Evolutionary conservation across 2,329 filamentous ascomycete species (phyloP).

Genomic region (Fusarium chuoi): DNA sequence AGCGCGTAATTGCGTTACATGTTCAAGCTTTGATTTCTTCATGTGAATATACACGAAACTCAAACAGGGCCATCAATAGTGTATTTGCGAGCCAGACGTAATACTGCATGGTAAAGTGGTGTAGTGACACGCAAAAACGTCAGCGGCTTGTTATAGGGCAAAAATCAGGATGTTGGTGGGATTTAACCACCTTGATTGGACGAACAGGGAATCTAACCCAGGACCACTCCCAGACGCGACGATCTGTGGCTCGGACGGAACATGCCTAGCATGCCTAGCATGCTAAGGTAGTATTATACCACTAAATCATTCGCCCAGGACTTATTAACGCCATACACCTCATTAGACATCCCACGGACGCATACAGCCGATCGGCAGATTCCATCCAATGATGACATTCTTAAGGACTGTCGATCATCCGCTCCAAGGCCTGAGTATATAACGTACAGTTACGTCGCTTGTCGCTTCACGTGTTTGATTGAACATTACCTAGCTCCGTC

Average conservation of each 20-base stretch:
- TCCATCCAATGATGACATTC: neutral
- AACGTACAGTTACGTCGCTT: neutral
- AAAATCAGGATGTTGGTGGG: neutral
- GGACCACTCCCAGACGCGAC: neutral
- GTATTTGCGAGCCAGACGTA: too few relatives aligned
- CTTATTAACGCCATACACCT: fast-evolving
- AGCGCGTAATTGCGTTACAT: neutral
- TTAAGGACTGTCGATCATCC: neutral
- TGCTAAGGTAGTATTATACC: constrained; percentile 7
- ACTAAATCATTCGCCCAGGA: constrained; percentile 1
- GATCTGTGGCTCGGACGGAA: neutral
- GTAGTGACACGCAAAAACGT: too few relatives aligned
- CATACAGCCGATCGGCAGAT: neutral
- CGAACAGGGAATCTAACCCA: constrained; percentile 3
- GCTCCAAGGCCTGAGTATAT: too few relatives aligned
- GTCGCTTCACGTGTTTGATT: neutral
- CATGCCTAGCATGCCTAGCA: neutral
- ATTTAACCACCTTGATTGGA: neutral
- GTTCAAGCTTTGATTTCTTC: too few relatives aligned
- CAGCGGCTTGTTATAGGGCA: neutral
- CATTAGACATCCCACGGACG: neutral
- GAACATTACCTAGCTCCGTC: neutral
- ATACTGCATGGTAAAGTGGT: too few relatives aligned
- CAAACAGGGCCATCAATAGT: neutral
- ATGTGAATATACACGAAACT: neutral